Base-by-base conservation (phyloP, 306 rosid species). In the Dalbergia cochinchinensis region DNA sequence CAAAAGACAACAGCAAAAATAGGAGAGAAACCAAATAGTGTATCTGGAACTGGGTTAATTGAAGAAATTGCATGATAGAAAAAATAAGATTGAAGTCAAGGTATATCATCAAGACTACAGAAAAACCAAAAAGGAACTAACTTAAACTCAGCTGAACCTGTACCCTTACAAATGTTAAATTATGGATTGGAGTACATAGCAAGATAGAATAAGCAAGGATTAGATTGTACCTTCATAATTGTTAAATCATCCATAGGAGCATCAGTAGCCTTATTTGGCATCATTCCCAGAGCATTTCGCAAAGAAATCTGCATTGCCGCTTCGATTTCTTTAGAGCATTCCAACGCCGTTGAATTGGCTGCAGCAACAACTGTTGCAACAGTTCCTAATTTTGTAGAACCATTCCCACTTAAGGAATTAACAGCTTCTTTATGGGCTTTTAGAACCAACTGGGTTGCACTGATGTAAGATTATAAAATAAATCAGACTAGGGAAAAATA, bases 401-500 rank as follows among this genome's bases (percentile, higher is more conserved):
- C 97, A 81, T 71, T 90, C 76, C 99, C 99, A 54, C 99, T 93
- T 83, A 93, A 88, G 71, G 98, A 93, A 89, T 90, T 91, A 67
- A 96, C 99, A 70, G 99, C 99, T 84, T 96, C 99, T 80, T 89
- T 93, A 76, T 96, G 99, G 62, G 99, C 99, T 85, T 89, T 96
- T n/a, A 96, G 89, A 65, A 93, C 99, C 90, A 93, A 85, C 80
- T 93, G 98, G 72, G 98, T 90, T 48, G 99, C 98, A 20, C 98
- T 96, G 86, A 75, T 53, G 48, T 60, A 82, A 80, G 71, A 64
- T 5, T 54, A 66, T 72, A 26, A 51, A 31, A 53, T 61, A 61
- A 5, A 77, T 73, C 61, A 89, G 82, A 81, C 53, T 65, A 64
- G 57, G 57, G 48, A 80, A 26, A 65, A 10, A 66, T 54, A 70